Evolutionary conservation across 495 filamentous ascomycete species (phyloP), one percentile per base, ranked within the genome.

Genomic region (Wilcoxina mikolae): DNA sequence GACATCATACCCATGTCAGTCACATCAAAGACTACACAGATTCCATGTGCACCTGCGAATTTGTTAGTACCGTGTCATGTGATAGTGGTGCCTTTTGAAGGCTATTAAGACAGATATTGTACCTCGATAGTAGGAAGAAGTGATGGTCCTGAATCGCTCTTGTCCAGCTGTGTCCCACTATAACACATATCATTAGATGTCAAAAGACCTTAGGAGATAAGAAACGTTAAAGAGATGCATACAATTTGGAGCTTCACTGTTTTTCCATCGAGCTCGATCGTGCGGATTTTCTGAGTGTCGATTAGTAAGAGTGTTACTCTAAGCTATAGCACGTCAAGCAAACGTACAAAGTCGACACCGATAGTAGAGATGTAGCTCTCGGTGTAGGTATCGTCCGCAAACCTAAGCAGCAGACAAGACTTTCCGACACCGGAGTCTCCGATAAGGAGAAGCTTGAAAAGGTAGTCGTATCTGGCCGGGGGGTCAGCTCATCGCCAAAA

Each of bases 361-460:
- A 98, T 98, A 56, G 91, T 98, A 55, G 91, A 96, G 74, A 98
- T 96, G 72, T 96, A 98, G 70, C 85, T 93, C 73, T 96, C 93
- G n/a, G 91, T 98, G 75, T 96, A 98, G 68, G 93, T 96, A 68
- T 98, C 91, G 70, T 98, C 91, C 63, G 93, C 91, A 64, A 98
- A 98, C 70, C 91, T 88, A 62, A 98, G 76, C 56, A 98, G 78
- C 74, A 96, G 71, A 72, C 93, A 96, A 65, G 93, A 96, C 84
- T 98, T 98, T 81, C 91, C 91, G 61, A 96, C 93, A 76, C 91
- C 91, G 65, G 91, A 96, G 70, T 98, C 91, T 72, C 91, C 91
- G 78, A 98, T 98, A 73, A 98, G 86, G 68, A 98, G 89, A 55
- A 98, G 88, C 80, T 98, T 98, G 79, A 98, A 98, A 64, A 98